A percentile compares a stretch with the other conserved stretches of the same genome.
Evolutionary conservation across 768 basidiomycete genomes (phyloP).

Genomic region (Pulveroboletus ravenelii): DNA sequence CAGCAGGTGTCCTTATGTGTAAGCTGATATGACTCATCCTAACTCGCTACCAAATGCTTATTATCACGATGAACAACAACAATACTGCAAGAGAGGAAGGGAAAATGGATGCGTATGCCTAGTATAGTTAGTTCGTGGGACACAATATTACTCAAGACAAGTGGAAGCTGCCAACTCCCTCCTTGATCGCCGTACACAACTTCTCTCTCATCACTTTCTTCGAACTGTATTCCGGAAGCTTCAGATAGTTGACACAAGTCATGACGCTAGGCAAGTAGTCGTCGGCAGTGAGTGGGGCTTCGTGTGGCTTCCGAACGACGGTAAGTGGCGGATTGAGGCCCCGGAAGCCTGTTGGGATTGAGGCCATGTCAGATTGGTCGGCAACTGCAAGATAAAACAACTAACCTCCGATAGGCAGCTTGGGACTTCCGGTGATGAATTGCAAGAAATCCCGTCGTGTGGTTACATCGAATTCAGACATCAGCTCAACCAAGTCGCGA

Average conservation of each 20-base stretch:
- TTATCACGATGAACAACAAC: slow-evolving; percentile 9
- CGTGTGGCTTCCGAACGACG: slow-evolving; percentile 95
- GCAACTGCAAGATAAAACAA: slow-evolving; percentile 6
- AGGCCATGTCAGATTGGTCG: neutral
- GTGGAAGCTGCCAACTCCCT: slow-evolving; percentile 97
- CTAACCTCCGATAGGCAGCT: slow-evolving; percentile 91
- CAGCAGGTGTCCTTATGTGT: slow-evolving; percentile 7
- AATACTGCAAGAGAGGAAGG: slow-evolving; percentile 8
- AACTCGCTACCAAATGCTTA: slow-evolving; percentile 1
- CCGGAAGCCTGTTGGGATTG: slow-evolving; percentile 66
- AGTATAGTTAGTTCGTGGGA: slow-evolving; percentile 13
- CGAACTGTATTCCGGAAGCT: slow-evolving; percentile 91
- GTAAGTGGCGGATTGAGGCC: slow-evolving; percentile 92
- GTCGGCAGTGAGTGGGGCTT: slow-evolving; percentile 83
- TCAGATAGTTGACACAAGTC: slow-evolving; percentile 98
- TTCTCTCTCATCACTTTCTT: slow-evolving; percentile 83
- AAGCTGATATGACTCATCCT: slow-evolving; percentile 6
- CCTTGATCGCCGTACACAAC: slow-evolving; percentile 78
- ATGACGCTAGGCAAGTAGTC: slow-evolving; percentile 96
- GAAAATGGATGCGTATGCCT: slow-evolving; percentile 16
- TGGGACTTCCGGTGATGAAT: slow-evolving; percentile 97
- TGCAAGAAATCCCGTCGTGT: slow-evolving; percentile 86
- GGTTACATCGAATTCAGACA: slow-evolving; percentile 71
- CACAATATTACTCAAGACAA: slow-evolving; percentile 58
- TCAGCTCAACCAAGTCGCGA: slow-evolving; percentile 78